These are phyloP conservation scores for Pythium aristosporum DNA, from an alignment of 352 stramenopile genomes.

Conservation along the genomic window DNA sequence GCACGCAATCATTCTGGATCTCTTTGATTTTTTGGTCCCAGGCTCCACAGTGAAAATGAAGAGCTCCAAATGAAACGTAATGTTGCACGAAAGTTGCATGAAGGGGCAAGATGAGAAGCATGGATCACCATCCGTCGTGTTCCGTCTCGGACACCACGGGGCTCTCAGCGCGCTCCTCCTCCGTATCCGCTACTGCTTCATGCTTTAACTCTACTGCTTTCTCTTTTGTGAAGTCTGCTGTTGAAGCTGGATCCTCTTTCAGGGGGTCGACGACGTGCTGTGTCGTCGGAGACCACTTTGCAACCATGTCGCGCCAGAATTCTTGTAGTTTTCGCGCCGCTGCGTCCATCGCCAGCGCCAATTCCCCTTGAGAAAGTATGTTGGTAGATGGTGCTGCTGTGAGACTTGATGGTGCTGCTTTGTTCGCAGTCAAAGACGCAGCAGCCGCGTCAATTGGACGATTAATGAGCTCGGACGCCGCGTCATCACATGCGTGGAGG, in stretches of 20 bases:
- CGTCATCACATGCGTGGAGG: constrained; percentile 19
- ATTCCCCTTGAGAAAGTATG: constrained; percentile 8
- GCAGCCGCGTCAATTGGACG: constrained; percentile 15
- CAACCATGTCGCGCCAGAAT: constrained; percentile 31
- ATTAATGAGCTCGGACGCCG: constrained; percentile 4
- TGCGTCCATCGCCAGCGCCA: constrained; percentile 26
- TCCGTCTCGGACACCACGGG: constrained; percentile 19
- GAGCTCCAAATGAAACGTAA: not conserved
- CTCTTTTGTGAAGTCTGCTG: not conserved
- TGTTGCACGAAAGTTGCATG: constrained; percentile 29
- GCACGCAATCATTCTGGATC: constrained; percentile 67
- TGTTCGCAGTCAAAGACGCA: not conserved
- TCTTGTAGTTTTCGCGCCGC: constrained; percentile 30
- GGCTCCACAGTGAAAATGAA: not conserved
- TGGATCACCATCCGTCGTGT: not conserved
- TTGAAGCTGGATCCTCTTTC: not conserved
- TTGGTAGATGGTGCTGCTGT: not conserved
- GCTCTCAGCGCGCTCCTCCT: constrained; percentile 5
- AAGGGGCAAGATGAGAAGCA: constrained; percentile 23
- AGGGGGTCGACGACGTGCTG: not conserved
- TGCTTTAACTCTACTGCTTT: not conserved
- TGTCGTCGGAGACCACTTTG: constrained; percentile 13
- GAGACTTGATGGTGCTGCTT: not conserved
- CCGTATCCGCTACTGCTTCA: not conserved
- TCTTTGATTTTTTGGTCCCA: not conserved